Conservation (phyloP, 2,329 filamentous ascomycete genomes). For the Penicillium oxalicum region DNA sequence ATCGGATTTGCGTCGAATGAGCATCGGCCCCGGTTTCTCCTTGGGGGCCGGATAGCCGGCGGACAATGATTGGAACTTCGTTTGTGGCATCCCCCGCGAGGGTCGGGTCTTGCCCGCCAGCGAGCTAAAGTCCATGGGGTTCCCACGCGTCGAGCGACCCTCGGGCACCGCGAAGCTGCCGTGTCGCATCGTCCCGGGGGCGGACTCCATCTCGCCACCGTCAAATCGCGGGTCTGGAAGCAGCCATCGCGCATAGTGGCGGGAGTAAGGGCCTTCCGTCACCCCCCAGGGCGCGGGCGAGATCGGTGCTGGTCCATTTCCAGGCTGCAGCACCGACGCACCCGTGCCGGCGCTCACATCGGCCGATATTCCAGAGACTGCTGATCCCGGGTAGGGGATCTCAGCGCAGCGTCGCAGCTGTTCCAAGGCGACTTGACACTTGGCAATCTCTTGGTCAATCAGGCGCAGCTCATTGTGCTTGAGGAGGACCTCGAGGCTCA, state of each 20-base stretch:
- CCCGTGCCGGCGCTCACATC: constrained; percentile 71
- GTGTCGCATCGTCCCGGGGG: constrained; percentile 15
- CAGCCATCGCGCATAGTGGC: constrained; percentile 94
- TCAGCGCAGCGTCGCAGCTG: constrained; percentile 88
- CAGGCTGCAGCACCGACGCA: constrained; percentile 56
- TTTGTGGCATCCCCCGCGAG: constrained; percentile 53
- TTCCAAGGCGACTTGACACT: constrained; percentile 88
- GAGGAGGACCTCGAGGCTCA: constrained; percentile 83
- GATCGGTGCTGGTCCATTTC: constrained; percentile 61
- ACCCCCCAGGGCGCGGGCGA: constrained; percentile 88
- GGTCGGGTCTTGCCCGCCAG: constrained; percentile 52
- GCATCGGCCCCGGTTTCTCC: constrained; percentile 74
- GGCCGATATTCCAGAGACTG: constrained; percentile 53
- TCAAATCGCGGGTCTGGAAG: constrained; percentile 85
- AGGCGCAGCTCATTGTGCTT: constrained; percentile 92
- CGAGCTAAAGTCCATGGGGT: constrained; percentile 51
- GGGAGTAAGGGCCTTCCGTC: constrained; percentile 82
- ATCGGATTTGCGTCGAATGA: constrained; percentile 76
- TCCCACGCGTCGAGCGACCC: constrained; percentile 74
- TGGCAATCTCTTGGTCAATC: constrained; percentile 93
- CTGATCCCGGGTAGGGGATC: constrained; percentile 76
- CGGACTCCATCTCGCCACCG: constrained; percentile 45
- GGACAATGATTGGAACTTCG: constrained; percentile 64
- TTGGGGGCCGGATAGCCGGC: constrained; percentile 67
- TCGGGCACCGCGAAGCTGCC: constrained; percentile 50